Percentiles rank a stretch among this genome's conserved stretches.
Evolutionary conservation across 768 basidiomycete species (phyloP).

Genomic region (Mrakia hoshinonis): DNA sequence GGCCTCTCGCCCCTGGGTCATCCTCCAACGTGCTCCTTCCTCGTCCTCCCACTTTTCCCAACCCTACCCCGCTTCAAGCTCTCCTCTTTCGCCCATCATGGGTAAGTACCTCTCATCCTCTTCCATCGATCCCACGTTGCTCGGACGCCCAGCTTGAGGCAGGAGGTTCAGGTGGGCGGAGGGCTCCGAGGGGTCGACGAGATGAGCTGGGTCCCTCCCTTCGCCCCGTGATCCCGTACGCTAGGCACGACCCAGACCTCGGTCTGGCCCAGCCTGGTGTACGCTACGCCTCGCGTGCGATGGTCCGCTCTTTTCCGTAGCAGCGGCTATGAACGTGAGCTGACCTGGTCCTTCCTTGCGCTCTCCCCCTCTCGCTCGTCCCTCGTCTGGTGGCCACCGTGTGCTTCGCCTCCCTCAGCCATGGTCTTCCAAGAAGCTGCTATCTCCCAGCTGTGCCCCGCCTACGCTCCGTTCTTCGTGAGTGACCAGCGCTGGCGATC

Average conservation of each 20-base stretch:
- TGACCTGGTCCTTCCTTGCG: background rate
- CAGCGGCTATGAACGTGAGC: background rate
- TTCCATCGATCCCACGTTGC: background rate
- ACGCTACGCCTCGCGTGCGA: no score
- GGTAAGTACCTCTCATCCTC: background rate
- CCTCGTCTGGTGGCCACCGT: background rate
- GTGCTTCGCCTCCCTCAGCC: background rate
- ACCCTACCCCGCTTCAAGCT: background rate
- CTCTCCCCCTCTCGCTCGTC: constrained; percentile 2
- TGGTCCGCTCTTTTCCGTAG: background rate
- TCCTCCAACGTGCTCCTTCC: background rate
- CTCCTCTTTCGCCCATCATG: background rate
- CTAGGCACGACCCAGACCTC: no score
- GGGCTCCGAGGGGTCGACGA: background rate
- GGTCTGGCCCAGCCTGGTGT: no score
- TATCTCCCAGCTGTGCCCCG: constrained; percentile 44
- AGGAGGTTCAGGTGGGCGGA: background rate
- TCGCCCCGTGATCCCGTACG: no score
- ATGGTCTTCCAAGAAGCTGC: constrained; percentile 34
- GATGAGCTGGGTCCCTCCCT: background rate
- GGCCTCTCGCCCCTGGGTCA: background rate
- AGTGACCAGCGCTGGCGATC: background rate
- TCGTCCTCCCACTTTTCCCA: background rate
- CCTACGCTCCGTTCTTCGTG: constrained; percentile 94
- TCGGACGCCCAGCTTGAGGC: background rate